Evolutionary conservation across 495 filamentous ascomycete species (phyloP).

Genomic region (Hyaloscypha hepaticicola): DNA sequence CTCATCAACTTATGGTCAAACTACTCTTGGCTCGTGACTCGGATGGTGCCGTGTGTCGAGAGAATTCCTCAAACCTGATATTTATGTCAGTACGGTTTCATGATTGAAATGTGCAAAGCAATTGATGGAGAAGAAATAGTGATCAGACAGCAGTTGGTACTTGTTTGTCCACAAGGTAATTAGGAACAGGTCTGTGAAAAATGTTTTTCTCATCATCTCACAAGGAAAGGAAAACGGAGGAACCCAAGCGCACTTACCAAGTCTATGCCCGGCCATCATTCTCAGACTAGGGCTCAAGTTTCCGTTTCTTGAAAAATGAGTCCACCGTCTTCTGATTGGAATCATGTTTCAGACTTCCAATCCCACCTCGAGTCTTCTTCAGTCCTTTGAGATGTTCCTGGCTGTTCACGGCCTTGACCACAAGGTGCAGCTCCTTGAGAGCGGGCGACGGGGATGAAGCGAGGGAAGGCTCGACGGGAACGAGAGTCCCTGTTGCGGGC

Average conservation of each 20-base stretch:
- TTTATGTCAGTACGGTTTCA: neutral
- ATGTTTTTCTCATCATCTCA: conserved; percentile 61
- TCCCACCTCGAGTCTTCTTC: conserved; percentile 72
- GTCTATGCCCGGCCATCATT: neutral
- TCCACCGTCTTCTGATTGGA: conserved; percentile 69
- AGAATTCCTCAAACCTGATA: neutral
- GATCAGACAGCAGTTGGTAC: conserved; percentile 81
- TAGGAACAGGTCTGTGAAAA: conserved; percentile 84
- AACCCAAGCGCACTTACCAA: conserved; percentile 34
- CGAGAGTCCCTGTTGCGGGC: neutral
- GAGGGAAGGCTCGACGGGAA: neutral
- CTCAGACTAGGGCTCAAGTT: conserved; percentile 3
- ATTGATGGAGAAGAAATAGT: conserved; percentile 14
- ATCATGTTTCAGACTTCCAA: conserved; percentile 74
- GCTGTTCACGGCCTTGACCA: conserved; percentile 58
- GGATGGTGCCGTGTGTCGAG: neutral
- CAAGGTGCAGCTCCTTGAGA: conserved; percentile 25
- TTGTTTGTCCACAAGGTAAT: conserved; percentile 59
- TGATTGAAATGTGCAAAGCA: neutral
- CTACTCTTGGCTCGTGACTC: neutral
- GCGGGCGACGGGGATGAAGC: neutral
- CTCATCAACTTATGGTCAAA: neutral
- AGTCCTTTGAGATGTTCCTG: conserved; percentile 67
- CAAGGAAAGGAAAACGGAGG: neutral
- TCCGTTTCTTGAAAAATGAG: conserved; percentile 69